Evolutionary conservation across 78 protist genomes (phyloP).

Genomic region (Guillardia theta): DNA sequence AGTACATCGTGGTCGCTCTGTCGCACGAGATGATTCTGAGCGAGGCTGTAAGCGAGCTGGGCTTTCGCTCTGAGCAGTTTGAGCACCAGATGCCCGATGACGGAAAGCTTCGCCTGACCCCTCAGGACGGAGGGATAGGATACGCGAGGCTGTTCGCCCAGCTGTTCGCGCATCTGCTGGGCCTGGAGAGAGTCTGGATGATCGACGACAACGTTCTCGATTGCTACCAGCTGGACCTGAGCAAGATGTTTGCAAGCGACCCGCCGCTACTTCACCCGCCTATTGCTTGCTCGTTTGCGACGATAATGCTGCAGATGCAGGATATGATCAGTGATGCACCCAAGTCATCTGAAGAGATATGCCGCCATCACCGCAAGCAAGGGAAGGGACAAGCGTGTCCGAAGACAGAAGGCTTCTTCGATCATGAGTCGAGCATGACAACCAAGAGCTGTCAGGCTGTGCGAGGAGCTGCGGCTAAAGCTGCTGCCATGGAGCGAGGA

Average conservation of each 20-base stretch:
- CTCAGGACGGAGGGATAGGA: not conserved
- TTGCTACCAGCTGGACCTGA: not conserved
- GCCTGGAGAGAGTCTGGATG: not conserved
- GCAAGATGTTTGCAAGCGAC: not conserved
- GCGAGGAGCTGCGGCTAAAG: not conserved
- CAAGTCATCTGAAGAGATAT: too few relatives aligned
- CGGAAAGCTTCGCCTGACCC: not conserved
- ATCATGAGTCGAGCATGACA: too few relatives aligned
- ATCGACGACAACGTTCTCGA: not conserved
- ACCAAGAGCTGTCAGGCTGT: too few relatives aligned
- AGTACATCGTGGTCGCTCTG: not conserved
- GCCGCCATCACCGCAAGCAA: too few relatives aligned
- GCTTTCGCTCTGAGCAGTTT: not conserved
- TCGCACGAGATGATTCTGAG: not conserved
- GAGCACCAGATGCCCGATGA: not conserved
- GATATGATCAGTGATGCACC: not conserved
- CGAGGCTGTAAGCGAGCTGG: not conserved
- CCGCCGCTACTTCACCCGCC: not conserved
- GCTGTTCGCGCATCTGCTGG: not conserved
- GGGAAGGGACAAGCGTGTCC: not conserved
- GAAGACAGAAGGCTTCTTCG: not conserved
- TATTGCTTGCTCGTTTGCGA: not conserved
- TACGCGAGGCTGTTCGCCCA: not conserved
- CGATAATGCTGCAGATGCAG: not conserved
- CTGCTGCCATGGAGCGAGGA: not conserved